phyloP scores from a whole-genome alignment of 73 alveolate species.

The Uronychia setigera region DNA sequence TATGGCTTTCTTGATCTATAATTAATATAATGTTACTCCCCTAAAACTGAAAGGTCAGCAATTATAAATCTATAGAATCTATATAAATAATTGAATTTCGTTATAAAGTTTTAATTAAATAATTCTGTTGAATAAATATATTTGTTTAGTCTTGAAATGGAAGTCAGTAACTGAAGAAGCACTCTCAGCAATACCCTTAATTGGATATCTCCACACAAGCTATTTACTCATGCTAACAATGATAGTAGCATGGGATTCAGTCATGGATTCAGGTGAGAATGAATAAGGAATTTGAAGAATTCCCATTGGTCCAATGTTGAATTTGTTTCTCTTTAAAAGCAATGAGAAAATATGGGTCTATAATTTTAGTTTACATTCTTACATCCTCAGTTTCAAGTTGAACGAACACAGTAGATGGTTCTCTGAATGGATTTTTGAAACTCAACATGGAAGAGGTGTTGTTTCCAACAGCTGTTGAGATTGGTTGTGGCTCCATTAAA shows the following conservation, averaged over 20 bases:
- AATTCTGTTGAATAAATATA: too few species aligned
- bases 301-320: slow-evolving; percentile 88
- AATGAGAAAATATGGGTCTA: slow-evolving; percentile 79
- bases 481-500: slow-evolving; percentile 90
- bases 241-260: slow-evolving; percentile 89
- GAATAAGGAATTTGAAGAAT: slow-evolving; percentile 92
- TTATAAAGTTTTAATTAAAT: too few species aligned
- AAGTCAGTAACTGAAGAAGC: slow-evolving; percentile 91
- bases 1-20: slow-evolving; percentile 84
- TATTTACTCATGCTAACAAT: slow-evolving; percentile 93
- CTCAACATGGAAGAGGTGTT: slow-evolving; percentile 93
- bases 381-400: slow-evolving; percentile 84
- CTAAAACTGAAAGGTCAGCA: too few species aligned
- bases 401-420: slow-evolving; percentile 78
- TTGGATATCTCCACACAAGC: slow-evolving; percentile 95
- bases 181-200: slow-evolving; percentile 96
- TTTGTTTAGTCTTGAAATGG: slow-evolving; percentile 91
- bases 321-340: slow-evolving; percentile 86
- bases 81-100: too few species aligned
- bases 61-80: too few species aligned
- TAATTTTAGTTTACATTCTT: not conserved
- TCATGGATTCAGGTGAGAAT: slow-evolving; percentile 93
- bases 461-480: slow-evolving; percentile 94
- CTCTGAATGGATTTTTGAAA: slow-evolving; percentile 98
- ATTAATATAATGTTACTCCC: too few species aligned